phyloP scores from a whole-genome alignment of 2,329 filamentous ascomycete genomes.

The Penicillium sp. region DNA sequence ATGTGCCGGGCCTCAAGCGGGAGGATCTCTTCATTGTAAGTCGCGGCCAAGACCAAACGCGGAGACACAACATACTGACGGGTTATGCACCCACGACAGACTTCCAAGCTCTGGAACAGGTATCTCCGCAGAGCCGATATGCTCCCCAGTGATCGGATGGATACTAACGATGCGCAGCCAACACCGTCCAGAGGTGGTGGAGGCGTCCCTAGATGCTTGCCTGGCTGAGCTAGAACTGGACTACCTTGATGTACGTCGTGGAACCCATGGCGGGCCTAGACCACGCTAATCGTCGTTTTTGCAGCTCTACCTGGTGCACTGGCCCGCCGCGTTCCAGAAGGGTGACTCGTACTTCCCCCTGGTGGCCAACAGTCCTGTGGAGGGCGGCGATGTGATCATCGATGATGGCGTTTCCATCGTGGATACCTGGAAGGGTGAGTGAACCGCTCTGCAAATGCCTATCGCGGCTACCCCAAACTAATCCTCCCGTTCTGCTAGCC shows the following conservation, averaged over 20 bases:
- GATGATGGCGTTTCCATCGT: constrained; percentile 44
- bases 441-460: background rate
- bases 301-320: constrained; percentile 48
- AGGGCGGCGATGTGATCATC: constrained; percentile 44
- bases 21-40: constrained; percentile 43
- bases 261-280: background rate
- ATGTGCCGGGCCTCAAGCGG: constrained; percentile 42
- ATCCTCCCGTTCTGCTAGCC: constrained; percentile 26
- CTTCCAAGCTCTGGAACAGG: constrained; percentile 61
- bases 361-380: constrained; percentile 34
- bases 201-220: constrained; percentile 50
- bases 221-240: constrained; percentile 53
- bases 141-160: no score
- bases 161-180: constrained; percentile 23
- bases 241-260: constrained; percentile 52
- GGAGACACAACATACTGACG: no score
- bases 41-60: no score
- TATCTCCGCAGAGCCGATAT: background rate
- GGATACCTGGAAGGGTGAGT: constrained; percentile 44
- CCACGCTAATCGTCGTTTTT: constrained; percentile 7
- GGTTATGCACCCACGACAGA: no score
- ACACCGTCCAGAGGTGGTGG: constrained; percentile 52
- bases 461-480: background rate
- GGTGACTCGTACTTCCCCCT: constrained; percentile 49
- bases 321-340: constrained; percentile 44